Conservation (phyloP, 2,329 filamentous ascomycete genomes). For the Apiospora arundinis region DNA sequence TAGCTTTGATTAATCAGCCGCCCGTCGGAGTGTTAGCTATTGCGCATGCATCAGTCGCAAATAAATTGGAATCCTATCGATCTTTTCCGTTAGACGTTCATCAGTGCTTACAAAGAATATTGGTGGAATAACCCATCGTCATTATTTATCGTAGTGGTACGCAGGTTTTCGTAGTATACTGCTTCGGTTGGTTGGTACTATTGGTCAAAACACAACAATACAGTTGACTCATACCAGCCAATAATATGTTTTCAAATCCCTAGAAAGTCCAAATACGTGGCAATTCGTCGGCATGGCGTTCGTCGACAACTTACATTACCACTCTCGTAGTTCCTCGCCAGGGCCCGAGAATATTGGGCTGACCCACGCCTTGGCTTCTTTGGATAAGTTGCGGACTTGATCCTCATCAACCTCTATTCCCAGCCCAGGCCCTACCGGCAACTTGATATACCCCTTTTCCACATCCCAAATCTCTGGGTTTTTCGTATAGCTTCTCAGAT, state of each 20-base stretch:
- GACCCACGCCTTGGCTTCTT: constrained; percentile 67
- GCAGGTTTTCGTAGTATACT: background rate
- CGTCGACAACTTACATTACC: constrained; percentile 50
- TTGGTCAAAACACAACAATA: background rate
- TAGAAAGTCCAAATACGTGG: background rate
- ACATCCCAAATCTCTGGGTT: constrained; percentile 71
- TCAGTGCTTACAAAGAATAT: background rate
- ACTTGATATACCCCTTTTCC: constrained; percentile 67
- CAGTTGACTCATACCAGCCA: too few species aligned
- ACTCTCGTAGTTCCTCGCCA: constrained; percentile 71
- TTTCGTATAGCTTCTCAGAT: constrained; percentile 70
- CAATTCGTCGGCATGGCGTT: too few species aligned
- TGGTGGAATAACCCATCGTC: background rate
- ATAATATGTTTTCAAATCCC: background rate
- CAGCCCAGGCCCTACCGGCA: constrained; percentile 65
- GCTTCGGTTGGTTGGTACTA: background rate
- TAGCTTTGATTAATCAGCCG: constrained; percentile 13
- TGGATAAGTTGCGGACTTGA: constrained; percentile 63
- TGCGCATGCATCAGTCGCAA: background rate
- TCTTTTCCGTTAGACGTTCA: background rate
- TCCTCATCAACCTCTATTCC: constrained; percentile 78
- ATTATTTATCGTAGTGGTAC: background rate
- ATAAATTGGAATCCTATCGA: background rate
- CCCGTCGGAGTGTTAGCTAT: background rate
- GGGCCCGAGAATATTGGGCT: constrained; percentile 71